These are phyloP conservation scores for Clitopilus hobsonii DNA, from an alignment of 768 basidiomycete species.

Conservation along the genomic window DNA sequence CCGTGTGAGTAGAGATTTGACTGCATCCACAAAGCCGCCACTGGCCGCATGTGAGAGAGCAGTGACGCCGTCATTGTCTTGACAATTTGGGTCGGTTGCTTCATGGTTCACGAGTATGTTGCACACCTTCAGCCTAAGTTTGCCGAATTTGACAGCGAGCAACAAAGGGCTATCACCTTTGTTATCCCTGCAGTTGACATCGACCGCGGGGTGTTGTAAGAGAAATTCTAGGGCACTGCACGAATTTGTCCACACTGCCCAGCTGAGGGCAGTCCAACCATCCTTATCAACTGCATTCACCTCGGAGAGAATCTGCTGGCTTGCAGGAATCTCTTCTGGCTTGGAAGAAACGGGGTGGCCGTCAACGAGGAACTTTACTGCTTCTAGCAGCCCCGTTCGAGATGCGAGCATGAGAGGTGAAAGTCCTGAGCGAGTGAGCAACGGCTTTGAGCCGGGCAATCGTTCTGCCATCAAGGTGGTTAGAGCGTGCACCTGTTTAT, in stretches of 20 bases:
- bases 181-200: background rate
- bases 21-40: background rate
- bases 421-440: background rate
- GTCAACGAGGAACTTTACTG: background rate
- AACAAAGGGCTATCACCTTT: background rate
- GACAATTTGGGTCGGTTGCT: background rate
- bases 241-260: background rate
- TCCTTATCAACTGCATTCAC: background rate
- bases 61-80: background rate
- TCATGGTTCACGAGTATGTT: background rate
- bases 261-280: background rate
- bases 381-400: background rate
- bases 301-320: background rate
- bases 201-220: background rate
- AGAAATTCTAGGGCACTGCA: background rate
- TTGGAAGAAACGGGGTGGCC: background rate
- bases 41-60: background rate
- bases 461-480: background rate
- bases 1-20: background rate
- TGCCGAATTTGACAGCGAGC: background rate
- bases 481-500: background rate
- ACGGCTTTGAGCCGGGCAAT: too few relatives aligned
- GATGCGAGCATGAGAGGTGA: background rate
- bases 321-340: background rate
- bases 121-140: background rate